These are phyloP conservation scores for Fistulifera pelliculosa DNA, from an alignment of 108 stramenopile genomes.

Conservation along the genomic window DNA sequence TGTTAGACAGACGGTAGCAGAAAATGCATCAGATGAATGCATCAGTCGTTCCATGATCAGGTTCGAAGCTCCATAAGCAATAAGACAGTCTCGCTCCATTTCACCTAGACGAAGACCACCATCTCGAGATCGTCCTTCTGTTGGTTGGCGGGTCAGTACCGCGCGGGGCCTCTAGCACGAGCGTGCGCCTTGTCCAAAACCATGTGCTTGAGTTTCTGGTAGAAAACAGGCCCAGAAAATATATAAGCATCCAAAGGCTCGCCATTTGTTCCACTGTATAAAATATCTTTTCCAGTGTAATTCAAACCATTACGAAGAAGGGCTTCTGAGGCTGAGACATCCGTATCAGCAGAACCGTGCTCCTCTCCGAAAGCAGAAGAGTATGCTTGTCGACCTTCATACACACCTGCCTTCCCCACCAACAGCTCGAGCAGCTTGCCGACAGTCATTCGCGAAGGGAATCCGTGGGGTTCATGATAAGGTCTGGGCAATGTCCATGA, in stretches of 20 bases:
- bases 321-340: conserved; percentile 71
- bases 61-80: conserved; percentile 99
- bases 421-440: conserved; percentile 97
- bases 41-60: conserved; percentile 99
- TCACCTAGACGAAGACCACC: conserved; percentile 98
- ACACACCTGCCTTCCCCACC: conserved; percentile 92
- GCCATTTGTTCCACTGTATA: conserved; percentile 92
- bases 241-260: conserved; percentile 92
- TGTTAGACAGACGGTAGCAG: conserved; percentile 91
- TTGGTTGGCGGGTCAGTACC: conserved; percentile 98
- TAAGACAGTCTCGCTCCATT: conserved; percentile 97
- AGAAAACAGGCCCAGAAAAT: conserved; percentile 97
- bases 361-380: conserved; percentile 98
- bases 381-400: conserved; percentile 89
- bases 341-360: conserved; percentile 87
- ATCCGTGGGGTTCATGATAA: conserved; percentile 99
- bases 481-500: conserved; percentile 89
- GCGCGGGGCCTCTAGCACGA: conserved; percentile 96
- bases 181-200: conserved; percentile 99
- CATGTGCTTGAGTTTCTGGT: conserved; percentile 99
- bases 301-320: conserved; percentile 92
- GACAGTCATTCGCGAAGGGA: conserved; percentile 99
- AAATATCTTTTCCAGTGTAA: conserved; percentile 95
- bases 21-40: conserved; percentile 97
- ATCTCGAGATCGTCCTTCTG: conserved; percentile 97